Conservation (phyloP, 2,329 filamentous ascomycete species). For the Hymenoscyphus salicellus region DNA sequence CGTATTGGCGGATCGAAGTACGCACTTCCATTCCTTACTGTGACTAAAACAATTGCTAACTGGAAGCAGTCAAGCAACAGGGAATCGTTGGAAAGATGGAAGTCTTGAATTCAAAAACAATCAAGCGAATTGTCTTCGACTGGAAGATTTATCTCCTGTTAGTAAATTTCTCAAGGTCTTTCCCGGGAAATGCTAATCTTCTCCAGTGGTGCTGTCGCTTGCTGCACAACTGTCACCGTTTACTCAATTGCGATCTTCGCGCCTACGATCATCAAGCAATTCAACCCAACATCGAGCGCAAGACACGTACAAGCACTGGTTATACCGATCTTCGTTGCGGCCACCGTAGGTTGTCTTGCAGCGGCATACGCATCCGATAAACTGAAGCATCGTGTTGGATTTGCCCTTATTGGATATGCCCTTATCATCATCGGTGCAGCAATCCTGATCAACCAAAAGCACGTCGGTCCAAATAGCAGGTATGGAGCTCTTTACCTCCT, state of each 20-base stretch:
- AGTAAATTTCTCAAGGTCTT: background rate
- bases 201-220: conserved; percentile 10
- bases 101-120: conserved; percentile 13
- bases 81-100: conserved; percentile 23
- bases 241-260: conserved; percentile 42
- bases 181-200: background rate
- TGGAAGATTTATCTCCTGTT: conserved; percentile 41
- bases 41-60: background rate
- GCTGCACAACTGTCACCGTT: conserved; percentile 14
- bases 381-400: conserved; percentile 37
- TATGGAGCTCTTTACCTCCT: conserved; percentile 40
- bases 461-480: conserved; percentile 12
- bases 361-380: conserved; percentile 38
- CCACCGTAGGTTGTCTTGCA: conserved; percentile 35
- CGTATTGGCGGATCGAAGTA: conserved; percentile 34
- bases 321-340: conserved; percentile 40
- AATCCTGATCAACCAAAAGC: conserved; percentile 37
- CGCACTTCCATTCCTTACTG: background rate
- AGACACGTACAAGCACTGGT: conserved; percentile 39
- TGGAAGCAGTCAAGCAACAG: conserved; percentile 30
- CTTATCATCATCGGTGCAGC: conserved; percentile 37
- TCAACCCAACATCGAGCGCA: conserved; percentile 37
- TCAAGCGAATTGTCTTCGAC: conserved; percentile 31
- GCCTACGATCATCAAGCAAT: conserved; percentile 43
- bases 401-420: conserved; percentile 34